phyloP scores from a whole-genome alignment of 75 land plant genomes.

The Selaginella moellendorffii region DNA sequence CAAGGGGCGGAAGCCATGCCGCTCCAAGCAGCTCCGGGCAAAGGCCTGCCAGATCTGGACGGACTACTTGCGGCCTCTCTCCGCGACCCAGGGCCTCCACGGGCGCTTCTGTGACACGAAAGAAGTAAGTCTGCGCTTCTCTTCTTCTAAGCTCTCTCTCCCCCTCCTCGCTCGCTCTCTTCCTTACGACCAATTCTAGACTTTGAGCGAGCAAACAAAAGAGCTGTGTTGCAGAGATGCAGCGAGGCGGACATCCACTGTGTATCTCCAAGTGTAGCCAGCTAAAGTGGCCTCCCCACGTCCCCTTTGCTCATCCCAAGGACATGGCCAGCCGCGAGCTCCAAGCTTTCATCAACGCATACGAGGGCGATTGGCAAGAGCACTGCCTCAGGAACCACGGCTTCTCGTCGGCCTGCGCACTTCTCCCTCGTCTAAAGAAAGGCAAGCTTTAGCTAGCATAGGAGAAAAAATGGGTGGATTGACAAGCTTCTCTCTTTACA shows the following conservation, averaged over 20 bases:
- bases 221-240: conserved; percentile 14
- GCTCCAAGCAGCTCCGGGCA: conserved; percentile 10
- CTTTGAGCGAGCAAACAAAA: too few species aligned
- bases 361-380: conserved; percentile 8
- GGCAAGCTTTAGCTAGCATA: too few species aligned
- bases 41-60: conserved; percentile 11
- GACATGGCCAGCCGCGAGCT: conserved; percentile 8
- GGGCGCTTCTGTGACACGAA: conserved; percentile 11
- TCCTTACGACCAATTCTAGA: too few species aligned
- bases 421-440: conserved; percentile 11
- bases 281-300: conserved; percentile 10
- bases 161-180: too few species aligned
- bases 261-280: conserved; percentile 4
- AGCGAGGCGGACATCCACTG: conserved; percentile 9
- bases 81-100: neutral
- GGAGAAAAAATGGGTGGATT: too few species aligned
- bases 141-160: too few species aligned
- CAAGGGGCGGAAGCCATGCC: conserved; percentile 13
- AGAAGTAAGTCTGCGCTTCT: neutral
- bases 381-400: neutral
- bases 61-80: conserved; percentile 9
- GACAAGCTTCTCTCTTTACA: too few species aligned
- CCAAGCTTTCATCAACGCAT: conserved; percentile 10
- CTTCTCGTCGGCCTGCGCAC: neutral
- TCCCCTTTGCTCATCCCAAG: conserved; percentile 9